These are phyloP conservation scores for Beauveria asiatica DNA, from an alignment of 2,329 filamentous ascomycete species.

Conservation along the genomic window DNA sequence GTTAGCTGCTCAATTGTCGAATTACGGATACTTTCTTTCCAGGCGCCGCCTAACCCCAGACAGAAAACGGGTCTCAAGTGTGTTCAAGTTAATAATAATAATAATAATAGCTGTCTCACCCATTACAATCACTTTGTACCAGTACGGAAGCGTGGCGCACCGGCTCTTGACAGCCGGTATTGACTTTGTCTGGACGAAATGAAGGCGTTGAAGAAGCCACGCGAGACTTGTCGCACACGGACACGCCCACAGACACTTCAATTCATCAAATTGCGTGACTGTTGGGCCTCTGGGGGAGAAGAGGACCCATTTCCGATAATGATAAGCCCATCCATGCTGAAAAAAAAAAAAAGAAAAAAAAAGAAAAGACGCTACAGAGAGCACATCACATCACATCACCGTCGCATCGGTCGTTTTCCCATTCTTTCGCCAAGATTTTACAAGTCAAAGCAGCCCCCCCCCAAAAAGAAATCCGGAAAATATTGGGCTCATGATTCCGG, in stretches of 20 bases:
- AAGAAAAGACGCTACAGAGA: neutral
- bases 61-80: neutral
- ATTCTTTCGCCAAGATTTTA: neutral
- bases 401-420: neutral
- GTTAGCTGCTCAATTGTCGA: no score
- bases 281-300: no score
- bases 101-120: slow-evolving; percentile 1
- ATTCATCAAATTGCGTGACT: neutral
- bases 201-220: neutral
- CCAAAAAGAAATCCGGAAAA: neutral
- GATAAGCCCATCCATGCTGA: neutral
- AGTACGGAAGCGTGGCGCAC: neutral
- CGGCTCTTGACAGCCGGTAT: neutral
- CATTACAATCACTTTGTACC: no score
- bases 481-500: neutral
- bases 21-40: neutral
- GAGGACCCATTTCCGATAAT: neutral
- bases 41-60: neutral
- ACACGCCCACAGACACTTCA: neutral
- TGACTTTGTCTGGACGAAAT: neutral
- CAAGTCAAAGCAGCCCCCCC: neutral
- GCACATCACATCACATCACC: neutral
- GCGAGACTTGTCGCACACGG: neutral
- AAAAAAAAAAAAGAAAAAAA: neutral
- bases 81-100: no score